Evolutionary conservation across 1,139 yeast species (phyloP).

Genomic region (Geotrichum europaeum): DNA sequence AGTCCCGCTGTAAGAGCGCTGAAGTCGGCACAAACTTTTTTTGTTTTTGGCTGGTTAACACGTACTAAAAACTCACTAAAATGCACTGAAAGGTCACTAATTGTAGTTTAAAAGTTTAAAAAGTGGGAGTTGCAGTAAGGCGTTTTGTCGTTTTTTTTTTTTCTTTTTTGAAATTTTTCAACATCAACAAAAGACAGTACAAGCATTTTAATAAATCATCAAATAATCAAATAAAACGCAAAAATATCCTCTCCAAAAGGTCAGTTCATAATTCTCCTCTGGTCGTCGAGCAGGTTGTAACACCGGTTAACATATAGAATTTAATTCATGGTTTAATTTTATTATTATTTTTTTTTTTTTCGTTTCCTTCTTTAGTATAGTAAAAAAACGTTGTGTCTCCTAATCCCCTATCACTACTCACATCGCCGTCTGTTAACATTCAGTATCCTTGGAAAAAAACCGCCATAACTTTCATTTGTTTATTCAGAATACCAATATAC

Average conservation of each 20-base stretch:
- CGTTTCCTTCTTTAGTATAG: too few species aligned
- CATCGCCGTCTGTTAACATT: neutral
- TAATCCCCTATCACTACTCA: neutral
- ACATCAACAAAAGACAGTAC: neutral
- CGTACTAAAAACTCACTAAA: neutral
- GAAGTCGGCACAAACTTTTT: neutral
- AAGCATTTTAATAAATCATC: too few species aligned
- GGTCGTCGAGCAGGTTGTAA: too few species aligned
- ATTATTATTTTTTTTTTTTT: too few species aligned
- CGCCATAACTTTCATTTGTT: neutral
- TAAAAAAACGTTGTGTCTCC: neutral
- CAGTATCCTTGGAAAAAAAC: neutral
- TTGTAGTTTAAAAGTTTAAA: neutral
- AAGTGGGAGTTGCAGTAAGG: neutral
- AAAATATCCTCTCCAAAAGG: too few species aligned
- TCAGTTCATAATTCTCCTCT: too few species aligned
- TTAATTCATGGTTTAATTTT: too few species aligned
- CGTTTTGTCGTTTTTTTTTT: neutral
- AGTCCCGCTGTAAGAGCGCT: neutral
- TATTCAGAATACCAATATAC: neutral
- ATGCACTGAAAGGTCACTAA: neutral
- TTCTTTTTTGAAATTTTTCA: neutral
- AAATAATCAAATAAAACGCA: too few species aligned
- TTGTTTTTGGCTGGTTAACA: neutral
- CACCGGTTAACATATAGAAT: too few species aligned